Conservation (phyloP, 306 rosid genomes). For the Vicia faba region DNA sequence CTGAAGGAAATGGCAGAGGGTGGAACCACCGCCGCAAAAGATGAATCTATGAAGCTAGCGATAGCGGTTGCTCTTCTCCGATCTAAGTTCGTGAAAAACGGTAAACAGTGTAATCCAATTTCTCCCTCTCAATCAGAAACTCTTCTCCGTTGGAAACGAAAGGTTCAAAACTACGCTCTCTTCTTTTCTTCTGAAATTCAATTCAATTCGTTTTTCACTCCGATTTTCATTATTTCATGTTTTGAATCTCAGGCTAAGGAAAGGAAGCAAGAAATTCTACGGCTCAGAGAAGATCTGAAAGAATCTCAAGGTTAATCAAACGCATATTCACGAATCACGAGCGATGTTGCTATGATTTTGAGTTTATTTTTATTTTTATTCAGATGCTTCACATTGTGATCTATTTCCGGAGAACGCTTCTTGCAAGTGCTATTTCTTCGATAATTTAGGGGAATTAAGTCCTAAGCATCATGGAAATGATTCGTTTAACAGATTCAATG, state of each 20-base stretch:
- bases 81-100: slow-evolving; percentile 52
- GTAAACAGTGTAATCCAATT: slow-evolving; percentile 31
- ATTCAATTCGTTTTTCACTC: not conserved
- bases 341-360: not conserved
- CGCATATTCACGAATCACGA: not conserved
- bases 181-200: slow-evolving; percentile 3
- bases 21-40: slow-evolving; percentile 39
- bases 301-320: slow-evolving; percentile 68
- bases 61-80: slow-evolving; percentile 77
- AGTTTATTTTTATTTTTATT: slow-evolving; percentile 29
- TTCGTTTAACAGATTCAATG: slow-evolving; percentile 64
- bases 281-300: slow-evolving; percentile 76
- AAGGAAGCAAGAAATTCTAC: slow-evolving; percentile 76
- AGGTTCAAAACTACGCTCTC: slow-evolving; percentile 53
- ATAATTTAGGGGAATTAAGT: slow-evolving; percentile 57
- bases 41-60: slow-evolving; percentile 72
- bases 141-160: slow-evolving; percentile 88
- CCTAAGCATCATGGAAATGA: slow-evolving; percentile 45
- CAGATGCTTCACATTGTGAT: slow-evolving; percentile 73
- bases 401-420: slow-evolving; percentile 69
- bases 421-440: slow-evolving; percentile 92
- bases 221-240: not conserved
- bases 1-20: slow-evolving; percentile 48
- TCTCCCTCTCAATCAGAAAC: slow-evolving; percentile 60
- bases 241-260: slow-evolving; percentile 72